These are phyloP conservation scores for Pisolithus microcarpus DNA, from an alignment of 768 basidiomycete species.

Conservation along the genomic window DNA sequence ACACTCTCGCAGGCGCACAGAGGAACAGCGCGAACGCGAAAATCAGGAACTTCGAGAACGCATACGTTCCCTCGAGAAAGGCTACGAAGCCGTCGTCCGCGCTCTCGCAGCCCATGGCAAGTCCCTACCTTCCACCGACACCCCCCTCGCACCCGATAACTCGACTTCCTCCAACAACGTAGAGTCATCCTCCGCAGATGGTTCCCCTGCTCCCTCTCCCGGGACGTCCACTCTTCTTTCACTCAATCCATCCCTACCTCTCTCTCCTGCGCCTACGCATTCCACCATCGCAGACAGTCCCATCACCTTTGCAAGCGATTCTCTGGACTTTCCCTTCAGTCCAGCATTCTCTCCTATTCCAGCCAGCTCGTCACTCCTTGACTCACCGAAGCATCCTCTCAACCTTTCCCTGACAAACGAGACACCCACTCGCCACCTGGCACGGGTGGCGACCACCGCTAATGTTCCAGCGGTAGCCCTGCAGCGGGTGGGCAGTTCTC, in stretches of 20 bases:
- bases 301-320: conserved; percentile 18
- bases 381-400: conserved; percentile 18
- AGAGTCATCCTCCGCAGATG: conserved; percentile 15
- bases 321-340: conserved; percentile 31
- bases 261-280: conserved; percentile 37
- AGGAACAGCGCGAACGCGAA: conserved; percentile 49
- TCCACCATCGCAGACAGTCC: conserved; percentile 33
- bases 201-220: conserved; percentile 18
- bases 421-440: conserved; percentile 91
- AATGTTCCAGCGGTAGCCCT: conserved; percentile 61
- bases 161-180: conserved; percentile 11
- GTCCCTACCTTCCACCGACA: conserved; percentile 16
- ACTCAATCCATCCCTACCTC: conserved; percentile 28
- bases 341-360: conserved; percentile 31
- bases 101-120: conserved; percentile 58
- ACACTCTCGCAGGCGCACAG: conserved; percentile 16
- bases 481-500: conserved; percentile 78
- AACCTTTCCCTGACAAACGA: conserved; percentile 28
- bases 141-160: conserved; percentile 1
- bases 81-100: conserved; percentile 76
- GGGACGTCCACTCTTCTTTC: conserved; percentile 20
- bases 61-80: conserved; percentile 69
- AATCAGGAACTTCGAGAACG: conserved; percentile 71
- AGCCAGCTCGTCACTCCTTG: conserved; percentile 22
- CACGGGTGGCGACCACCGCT: conserved; percentile 88